Conservation (phyloP, 2,329 filamentous ascomycete genomes). For the Fusarium sp. region DNA sequence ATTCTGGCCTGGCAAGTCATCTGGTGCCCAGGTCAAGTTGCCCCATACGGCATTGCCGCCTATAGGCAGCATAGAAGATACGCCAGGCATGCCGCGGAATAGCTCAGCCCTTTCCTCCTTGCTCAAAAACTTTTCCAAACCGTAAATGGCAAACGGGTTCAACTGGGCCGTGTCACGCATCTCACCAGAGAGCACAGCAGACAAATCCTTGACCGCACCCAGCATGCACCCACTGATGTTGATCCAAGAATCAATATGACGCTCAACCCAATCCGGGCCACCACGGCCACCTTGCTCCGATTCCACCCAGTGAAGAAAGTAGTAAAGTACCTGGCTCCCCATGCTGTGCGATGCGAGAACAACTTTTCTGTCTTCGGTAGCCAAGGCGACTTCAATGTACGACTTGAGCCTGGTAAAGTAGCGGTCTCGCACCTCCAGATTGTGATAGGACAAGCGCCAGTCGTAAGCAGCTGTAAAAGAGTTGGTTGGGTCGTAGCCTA, state of each 20-base stretch:
- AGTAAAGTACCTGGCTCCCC: constrained; percentile 94
- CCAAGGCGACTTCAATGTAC: constrained; percentile 85
- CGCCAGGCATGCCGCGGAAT: constrained; percentile 95
- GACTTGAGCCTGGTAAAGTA: constrained; percentile 93
- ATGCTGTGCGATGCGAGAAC: constrained; percentile 94
- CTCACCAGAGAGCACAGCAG: constrained; percentile 91
- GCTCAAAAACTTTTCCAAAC: constrained; percentile 92
- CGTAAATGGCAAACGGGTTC: constrained; percentile 95
- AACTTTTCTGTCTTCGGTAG: constrained; percentile 79
- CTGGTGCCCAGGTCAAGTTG: constrained; percentile 84
- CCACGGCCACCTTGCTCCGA: constrained; percentile 79
- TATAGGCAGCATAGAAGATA: constrained; percentile 95
- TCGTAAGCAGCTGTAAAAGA: constrained; percentile 80
- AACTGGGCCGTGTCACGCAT: constrained; percentile 99
- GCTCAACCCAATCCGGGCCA: constrained; percentile 88
- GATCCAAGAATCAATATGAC: constrained; percentile 92
- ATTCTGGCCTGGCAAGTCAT: constrained; percentile 79
- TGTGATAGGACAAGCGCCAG: constrained; percentile 90
- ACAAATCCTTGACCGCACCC: constrained; percentile 88
- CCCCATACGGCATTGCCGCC: constrained; percentile 97
- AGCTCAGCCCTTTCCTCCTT: constrained; percentile 91
- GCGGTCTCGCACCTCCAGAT: constrained; percentile 88
- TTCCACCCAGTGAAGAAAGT: constrained; percentile 83
- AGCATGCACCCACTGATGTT: constrained; percentile 99
- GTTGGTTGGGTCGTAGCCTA: constrained; percentile 91